phyloP scores from a whole-genome alignment of 805 yeast species.

The Ogataea parapolymorpha region DNA sequence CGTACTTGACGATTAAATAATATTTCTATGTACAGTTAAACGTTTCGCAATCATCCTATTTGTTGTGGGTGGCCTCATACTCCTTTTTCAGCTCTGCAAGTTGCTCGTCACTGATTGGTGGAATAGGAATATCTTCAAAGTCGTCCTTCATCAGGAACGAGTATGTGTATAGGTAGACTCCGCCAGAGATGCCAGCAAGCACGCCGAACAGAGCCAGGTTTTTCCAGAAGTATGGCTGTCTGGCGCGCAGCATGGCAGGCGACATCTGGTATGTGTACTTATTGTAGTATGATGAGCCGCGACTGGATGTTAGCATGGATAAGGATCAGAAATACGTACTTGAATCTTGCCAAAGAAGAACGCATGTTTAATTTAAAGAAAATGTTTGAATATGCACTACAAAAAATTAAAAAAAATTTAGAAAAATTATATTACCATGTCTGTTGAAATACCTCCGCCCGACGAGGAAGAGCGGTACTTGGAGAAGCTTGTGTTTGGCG shows the following conservation, averaged over 20 bases:
- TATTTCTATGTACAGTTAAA: slow-evolving; percentile 4
- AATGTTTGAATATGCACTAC: slow-evolving; percentile 8
- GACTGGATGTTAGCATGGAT: slow-evolving; percentile 17
- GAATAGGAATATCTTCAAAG: slow-evolving; percentile 88
- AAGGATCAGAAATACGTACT: slow-evolving; percentile 15
- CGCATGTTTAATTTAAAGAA: slow-evolving; percentile 17
- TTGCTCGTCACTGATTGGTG: slow-evolving; percentile 82
- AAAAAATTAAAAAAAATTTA: slow-evolving; percentile 2
- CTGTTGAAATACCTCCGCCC: slow-evolving; percentile 54
- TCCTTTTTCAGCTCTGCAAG: slow-evolving; percentile 69
- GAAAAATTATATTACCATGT: slow-evolving; percentile 4
- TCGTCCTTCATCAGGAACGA: slow-evolving; percentile 70
- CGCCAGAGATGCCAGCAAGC: slow-evolving; percentile 61
- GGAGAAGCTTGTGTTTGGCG: slow-evolving; percentile 89
- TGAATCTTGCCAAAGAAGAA: slow-evolving; percentile 21
- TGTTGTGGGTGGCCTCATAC: slow-evolving; percentile 48
- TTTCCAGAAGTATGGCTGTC: slow-evolving; percentile 79
- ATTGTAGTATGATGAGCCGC: slow-evolving; percentile 36
- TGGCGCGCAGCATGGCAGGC: slow-evolving; percentile 88
- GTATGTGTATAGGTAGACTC: slow-evolving; percentile 67
- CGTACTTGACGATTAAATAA: neutral
- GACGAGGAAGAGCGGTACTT: slow-evolving; percentile 79
- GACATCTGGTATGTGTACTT: slow-evolving; percentile 66
- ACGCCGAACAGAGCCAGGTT: slow-evolving; percentile 63
- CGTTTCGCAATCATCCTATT: neutral